phyloP scores from a whole-genome alignment of 164 flowering plant genomes.

The Chloranthus sessilifolius region DNA sequence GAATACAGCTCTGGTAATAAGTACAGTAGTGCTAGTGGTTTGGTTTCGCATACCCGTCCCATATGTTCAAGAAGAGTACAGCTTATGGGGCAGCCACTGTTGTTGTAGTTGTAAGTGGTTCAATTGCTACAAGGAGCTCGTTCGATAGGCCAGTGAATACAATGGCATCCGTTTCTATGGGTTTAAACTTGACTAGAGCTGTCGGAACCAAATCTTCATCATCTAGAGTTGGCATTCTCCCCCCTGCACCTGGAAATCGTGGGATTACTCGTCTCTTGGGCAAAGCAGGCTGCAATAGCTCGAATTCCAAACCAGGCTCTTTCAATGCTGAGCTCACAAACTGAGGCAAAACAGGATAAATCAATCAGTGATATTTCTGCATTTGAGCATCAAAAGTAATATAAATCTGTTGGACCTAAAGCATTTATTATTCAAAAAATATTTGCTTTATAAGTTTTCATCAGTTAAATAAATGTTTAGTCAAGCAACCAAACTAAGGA shows the following conservation, averaged over 20 bases:
- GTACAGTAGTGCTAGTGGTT: too few relatives aligned
- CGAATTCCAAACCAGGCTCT: conserved; percentile 75
- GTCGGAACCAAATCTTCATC: conserved; percentile 92
- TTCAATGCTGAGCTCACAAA: conserved; percentile 80
- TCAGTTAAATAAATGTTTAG: too few relatives aligned
- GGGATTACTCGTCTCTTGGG: conserved; percentile 71
- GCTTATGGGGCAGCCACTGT: neutral
- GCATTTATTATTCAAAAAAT: neutral
- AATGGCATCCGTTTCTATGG: conserved; percentile 68
- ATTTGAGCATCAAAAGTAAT: neutral
- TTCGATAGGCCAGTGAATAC: conserved; percentile 82
- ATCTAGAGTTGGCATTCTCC: conserved; percentile 46
- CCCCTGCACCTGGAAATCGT: conserved; percentile 40
- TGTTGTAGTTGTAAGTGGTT: conserved; percentile 41
- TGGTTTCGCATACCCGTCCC: too few relatives aligned
- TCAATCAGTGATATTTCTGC: neutral
- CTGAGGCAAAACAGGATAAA: conserved; percentile 27
- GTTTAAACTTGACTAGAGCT: conserved; percentile 83
- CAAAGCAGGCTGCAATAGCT: conserved; percentile 62
- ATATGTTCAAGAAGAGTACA: neutral
- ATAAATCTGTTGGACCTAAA: neutral
- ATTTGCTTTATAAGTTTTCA: neutral
- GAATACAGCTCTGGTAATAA: too few relatives aligned
- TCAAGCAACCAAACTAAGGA: too few relatives aligned
- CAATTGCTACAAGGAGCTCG: conserved; percentile 74